Evolutionary conservation across 2,329 filamentous ascomycete genomes (phyloP), one percentile per base, ranked within the genome.

Genomic region (Colletotrichum costaricense): DNA sequence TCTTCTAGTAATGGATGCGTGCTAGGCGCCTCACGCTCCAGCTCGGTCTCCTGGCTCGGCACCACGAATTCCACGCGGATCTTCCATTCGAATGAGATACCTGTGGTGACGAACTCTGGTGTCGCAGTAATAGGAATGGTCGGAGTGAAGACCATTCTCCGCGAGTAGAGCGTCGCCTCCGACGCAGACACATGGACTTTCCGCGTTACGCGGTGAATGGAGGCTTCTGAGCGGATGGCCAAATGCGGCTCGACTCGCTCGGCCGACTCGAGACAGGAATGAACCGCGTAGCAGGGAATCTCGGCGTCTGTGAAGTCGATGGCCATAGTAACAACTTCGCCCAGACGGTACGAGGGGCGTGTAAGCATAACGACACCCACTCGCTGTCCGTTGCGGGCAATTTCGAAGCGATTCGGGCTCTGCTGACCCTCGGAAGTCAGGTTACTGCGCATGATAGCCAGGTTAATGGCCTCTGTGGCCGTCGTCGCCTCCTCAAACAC

Each of bases 61-160:
- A 96, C 96, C 30, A 98, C 95, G 82, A 99, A 99, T 83, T 98
- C 95, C 71, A 99, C 91, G 1, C 94, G 88, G 42, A 99, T 86
- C 81, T 93, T 94, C 97, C 97, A 99, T 76, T 95, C 93, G 30
- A 98, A 86, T 75, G 90, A 93, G 4, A 99, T 90, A 2, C 95
- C 95, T 74, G 92, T 97, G 0, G 97, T 99, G 59, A 97, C 89
- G 77, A 99, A 97, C 75, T 97, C 95, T 0, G 97, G 97, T 1
- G 95, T 98, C 0, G 94, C 95, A 16, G 88, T 88, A 22, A 93
- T 89, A 0, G 97, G 97, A 62, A 99, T 95, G 0, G 94, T 93
- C 0, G 95, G 93, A 9, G 88, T 92, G 78, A 98, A 98, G 7
- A 94, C 91, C 26, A 96, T 88, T 63, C 95, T 89, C 8, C 93